Base-by-base conservation (phyloP, 306 rosid genomes). In the Fragaria nilgerrensis region DNA sequence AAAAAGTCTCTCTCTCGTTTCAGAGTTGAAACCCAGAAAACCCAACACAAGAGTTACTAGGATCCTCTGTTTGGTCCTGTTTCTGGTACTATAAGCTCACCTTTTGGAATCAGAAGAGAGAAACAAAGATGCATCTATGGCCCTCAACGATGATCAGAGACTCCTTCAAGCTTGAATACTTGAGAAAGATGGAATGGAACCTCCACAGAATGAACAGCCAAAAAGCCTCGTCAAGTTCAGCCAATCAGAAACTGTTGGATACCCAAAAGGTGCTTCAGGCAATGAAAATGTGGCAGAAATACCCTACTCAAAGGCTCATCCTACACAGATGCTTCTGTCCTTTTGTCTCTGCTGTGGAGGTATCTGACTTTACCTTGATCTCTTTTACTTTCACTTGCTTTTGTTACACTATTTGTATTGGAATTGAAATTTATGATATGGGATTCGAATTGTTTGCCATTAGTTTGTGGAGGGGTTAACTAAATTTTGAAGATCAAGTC, bases 291-390 rank as follows among this genome's bases (percentile, higher is more conserved):
- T 11, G 41, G 23, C 25, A 3, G 68, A 68, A 17, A 10, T 2
- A 27, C 75, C 79, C 50, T 65, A 3, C 71, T n/a, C 85, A 7
- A 55, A 53, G 75, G 68, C 50, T 7, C 34, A 7, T 53, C 27
- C 36, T 59, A 22, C 49, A 2, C 25, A 77, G 49, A 50, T 70
- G 70, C 59, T 75, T 80, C 82, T 80, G 49, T 56, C 82, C 2
- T 85, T 79, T 23, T 78, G 78, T 44, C 75, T 53, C 69, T 82
- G 84, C 79, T 83, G 86, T 39, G 83, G 81, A 77, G 89, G 89
- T 86, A 67, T 52, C 25, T 72, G 2, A 5, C 73, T 58, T 72
- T 25, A 9, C 43, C 50, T 53, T 72, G 59, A 48, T 23, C 64
- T 66, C 65, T 39, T 78, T 72, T 20, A 7, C 1, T 10, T 55